Evolutionary conservation across 257 asterid genomes (phyloP), one percentile per base, ranked within the genome.

Genomic region (Capsicum chinense): DNA sequence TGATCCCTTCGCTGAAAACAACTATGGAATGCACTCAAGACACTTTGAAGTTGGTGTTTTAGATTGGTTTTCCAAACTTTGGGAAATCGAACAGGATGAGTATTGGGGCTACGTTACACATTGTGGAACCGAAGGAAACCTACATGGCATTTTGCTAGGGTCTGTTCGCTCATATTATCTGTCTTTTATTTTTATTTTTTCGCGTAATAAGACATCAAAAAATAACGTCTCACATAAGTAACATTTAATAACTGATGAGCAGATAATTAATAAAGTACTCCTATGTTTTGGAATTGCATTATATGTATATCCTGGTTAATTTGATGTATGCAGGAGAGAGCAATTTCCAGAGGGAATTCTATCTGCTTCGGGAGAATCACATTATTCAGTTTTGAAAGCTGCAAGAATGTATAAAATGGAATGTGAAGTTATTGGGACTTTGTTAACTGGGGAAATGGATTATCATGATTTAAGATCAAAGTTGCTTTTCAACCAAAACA

Each of bases 401-500:
- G 97, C 95, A 56, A 87, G 98, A 83, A 95, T 95, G 98, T 95
- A 93, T 88, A 92, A 97, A 92, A 95, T 95, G 98, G 97, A 95
- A 81, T 95, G 96, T 82, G 90, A 83, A 52, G 93, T 93, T 83
- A 93, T 95, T 57, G 94, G 69, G 52, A 93, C 98, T 58, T 86
- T 93, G 98, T 26, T 26, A 26, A 26, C 26, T 26, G 26, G 26
- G 26, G 26, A 26, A 26, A 26, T 26, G 26, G 26, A 26, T 26
- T 26, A 26, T 26, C 26, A 26, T 26, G 26, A 26, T 26, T 26
- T 26, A 26, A 26, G 26, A 26, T 26, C 26, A 26, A 26, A 26
- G 26, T 26, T 26, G 26, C 26, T 26, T 26, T 1, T 26, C 26
- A 26, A 26, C 26, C 26, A 26, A 26, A 26, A 26, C 26, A 26